A percentile compares a stretch with the other conserved stretches of the same genome.
Conservation (phyloP, 225 moss, liverwort and hornwort species). For the Asterella californica region DNA sequence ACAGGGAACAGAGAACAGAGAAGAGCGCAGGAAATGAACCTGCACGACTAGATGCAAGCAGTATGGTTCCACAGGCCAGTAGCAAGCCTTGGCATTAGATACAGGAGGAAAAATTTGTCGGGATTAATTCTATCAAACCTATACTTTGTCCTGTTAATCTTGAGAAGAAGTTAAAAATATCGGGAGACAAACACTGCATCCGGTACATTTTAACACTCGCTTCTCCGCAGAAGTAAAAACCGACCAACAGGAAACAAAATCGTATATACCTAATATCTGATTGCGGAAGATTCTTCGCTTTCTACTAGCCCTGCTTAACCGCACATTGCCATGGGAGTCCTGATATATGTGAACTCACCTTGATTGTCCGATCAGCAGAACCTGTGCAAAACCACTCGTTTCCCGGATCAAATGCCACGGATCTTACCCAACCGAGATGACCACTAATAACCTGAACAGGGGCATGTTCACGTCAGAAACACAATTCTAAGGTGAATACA, state of each 20-base stretch:
- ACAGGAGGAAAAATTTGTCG: no score
- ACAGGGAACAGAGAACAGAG: background rate
- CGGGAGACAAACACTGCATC: no score
- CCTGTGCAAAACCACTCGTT: slow-evolving; percentile 99
- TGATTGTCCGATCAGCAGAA: slow-evolving; percentile 94
- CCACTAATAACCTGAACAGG: slow-evolving; percentile 86
- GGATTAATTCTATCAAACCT: no score
- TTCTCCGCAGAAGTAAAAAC: background rate
- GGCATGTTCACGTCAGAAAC: background rate
- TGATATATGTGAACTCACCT: slow-evolving; percentile 36
- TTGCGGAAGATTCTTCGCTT: background rate
- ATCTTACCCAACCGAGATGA: slow-evolving; percentile 96
- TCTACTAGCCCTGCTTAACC: no score
- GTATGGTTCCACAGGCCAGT: background rate
- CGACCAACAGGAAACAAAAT: background rate
- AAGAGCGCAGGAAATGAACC: background rate
- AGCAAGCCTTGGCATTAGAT: background rate
- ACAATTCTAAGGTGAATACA: background rate
- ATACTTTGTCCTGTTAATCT: no score
- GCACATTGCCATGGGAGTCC: no score
- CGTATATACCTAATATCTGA: background rate
- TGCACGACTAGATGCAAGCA: background rate
- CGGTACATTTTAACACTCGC: background rate
- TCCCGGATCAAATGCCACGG: slow-evolving; percentile 92
- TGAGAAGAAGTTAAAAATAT: no score